phyloP scores from a whole-genome alignment of 129 eudicot genomes.

The Chrysanthemum seticuspe region DNA sequence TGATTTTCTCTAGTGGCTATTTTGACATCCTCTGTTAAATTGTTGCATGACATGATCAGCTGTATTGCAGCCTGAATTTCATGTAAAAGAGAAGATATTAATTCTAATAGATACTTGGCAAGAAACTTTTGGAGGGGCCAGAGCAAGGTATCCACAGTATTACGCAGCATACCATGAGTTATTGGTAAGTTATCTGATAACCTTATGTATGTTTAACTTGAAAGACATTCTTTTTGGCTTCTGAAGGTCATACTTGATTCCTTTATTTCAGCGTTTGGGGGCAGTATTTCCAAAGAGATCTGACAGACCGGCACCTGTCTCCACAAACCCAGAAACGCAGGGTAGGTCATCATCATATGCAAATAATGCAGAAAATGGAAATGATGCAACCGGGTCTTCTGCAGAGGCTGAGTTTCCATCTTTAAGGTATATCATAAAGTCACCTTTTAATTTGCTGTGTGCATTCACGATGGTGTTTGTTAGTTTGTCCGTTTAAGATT shows the following conservation, averaged over 20 bases:
- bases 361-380: constrained; percentile 50
- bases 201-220: background rate
- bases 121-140: constrained; percentile 90
- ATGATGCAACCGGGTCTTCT: constrained; percentile 66
- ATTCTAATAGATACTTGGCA: constrained; percentile 91
- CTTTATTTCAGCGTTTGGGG: constrained; percentile 67
- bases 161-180: constrained; percentile 87
- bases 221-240: background rate
- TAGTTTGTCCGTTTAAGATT: constrained; percentile 5
- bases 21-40: background rate
- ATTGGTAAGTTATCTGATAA: constrained; percentile 46
- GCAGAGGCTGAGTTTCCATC: constrained; percentile 89
- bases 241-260: constrained; percentile 1
- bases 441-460: background rate
- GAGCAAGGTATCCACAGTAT: constrained; percentile 89
- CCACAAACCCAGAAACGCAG: constrained; percentile 75
- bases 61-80: constrained; percentile 68
- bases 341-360: constrained; percentile 59
- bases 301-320: constrained; percentile 71
- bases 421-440: constrained; percentile 49
- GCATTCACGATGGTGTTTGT: background rate
- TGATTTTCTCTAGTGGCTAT: constrained; percentile 9
- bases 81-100: constrained; percentile 88
- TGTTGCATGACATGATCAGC: constrained; percentile 21
- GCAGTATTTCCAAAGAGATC: constrained; percentile 87